These are phyloP conservation scores for Pseudogymnoascus sp. DNA, from an alignment of 2,329 filamentous ascomycete genomes.

Conservation along the genomic window DNA sequence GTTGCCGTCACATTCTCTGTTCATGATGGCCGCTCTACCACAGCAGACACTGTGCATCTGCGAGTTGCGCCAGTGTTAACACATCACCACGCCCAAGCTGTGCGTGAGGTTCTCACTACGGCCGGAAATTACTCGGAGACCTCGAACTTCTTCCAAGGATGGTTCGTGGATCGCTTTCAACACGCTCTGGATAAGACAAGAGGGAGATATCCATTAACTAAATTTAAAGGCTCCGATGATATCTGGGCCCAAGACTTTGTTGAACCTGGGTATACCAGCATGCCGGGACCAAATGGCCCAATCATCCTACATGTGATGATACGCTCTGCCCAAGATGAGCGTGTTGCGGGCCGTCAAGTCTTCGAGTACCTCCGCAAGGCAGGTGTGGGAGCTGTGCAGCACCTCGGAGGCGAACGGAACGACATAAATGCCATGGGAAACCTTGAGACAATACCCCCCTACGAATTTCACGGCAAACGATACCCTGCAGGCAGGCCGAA, in stretches of 20 bases:
- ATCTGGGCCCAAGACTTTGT: conserved; percentile 36
- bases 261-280: conserved; percentile 34
- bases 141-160: not conserved
- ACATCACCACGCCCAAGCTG: conserved; percentile 32
- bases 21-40: not conserved
- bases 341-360: conserved; percentile 27
- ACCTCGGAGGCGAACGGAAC: conserved; percentile 15
- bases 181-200: conserved; percentile 12
- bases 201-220: not conserved
- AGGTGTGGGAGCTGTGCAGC: conserved; percentile 30
- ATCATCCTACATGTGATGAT: not conserved
- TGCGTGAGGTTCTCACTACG: conserved; percentile 24
- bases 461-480: conserved; percentile 23
- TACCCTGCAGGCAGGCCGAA: conserved; percentile 23
- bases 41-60: conserved; percentile 27
- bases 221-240: conserved; percentile 25
- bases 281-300: conserved; percentile 33
- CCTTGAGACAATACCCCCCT: conserved; percentile 31
- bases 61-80: conserved; percentile 33
- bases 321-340: conserved; percentile 12
- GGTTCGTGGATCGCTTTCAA: not conserved
- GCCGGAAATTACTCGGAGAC: conserved; percentile 20
- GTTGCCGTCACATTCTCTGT: not conserved
- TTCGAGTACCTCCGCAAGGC: conserved; percentile 29
- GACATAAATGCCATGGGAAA: conserved; percentile 29